phyloP scores from a whole-genome alignment of 306 rosid genomes.

The Prinsepia uniflora region DNA sequence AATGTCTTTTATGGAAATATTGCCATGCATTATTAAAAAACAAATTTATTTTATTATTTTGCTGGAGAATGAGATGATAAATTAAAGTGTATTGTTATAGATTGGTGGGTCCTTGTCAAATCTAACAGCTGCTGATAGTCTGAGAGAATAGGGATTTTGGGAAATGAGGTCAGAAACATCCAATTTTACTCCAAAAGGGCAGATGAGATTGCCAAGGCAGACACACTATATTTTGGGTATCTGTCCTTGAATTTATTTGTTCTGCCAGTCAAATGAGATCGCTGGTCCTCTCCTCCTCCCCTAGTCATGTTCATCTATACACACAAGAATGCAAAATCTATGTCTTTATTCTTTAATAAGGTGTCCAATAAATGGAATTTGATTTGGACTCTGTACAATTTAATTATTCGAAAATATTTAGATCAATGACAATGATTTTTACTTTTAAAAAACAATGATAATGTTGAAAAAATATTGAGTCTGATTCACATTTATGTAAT shows the following conservation, averaged over 20 bases:
- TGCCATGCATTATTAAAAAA: conserved; percentile 18
- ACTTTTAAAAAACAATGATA: no score
- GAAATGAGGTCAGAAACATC: conserved; percentile 54
- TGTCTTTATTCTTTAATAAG: no score
- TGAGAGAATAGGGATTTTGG: conserved; percentile 26
- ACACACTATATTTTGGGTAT: conserved; percentile 32
- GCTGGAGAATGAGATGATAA: conserved; percentile 31
- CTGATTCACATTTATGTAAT: no score
- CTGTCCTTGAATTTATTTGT: conserved; percentile 25
- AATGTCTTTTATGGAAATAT: conserved; percentile 39
- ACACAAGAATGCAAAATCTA: conserved; percentile 25
- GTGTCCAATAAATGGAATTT: no score
- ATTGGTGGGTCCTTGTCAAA: conserved; percentile 47
- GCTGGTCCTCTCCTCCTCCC: conserved; percentile 37
- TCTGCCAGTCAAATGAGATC: conserved; percentile 26
- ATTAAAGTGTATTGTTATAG: conserved; percentile 30
- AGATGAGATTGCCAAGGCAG: conserved; percentile 47
- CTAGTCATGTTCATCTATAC: conserved; percentile 13
- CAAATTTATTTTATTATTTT: background rate
- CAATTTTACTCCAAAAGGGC: conserved; percentile 43
- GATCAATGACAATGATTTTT: no score
- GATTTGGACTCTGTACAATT: no score
- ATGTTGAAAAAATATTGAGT: no score
- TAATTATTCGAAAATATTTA: no score
- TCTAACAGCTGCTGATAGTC: conserved; percentile 39